A percentile compares a stretch with the other conserved stretches of the same genome.
These are phyloP conservation scores for Microstegium vimineum DNA, from an alignment of 176 grass and related monocot genomes.

Conservation along the genomic window DNA sequence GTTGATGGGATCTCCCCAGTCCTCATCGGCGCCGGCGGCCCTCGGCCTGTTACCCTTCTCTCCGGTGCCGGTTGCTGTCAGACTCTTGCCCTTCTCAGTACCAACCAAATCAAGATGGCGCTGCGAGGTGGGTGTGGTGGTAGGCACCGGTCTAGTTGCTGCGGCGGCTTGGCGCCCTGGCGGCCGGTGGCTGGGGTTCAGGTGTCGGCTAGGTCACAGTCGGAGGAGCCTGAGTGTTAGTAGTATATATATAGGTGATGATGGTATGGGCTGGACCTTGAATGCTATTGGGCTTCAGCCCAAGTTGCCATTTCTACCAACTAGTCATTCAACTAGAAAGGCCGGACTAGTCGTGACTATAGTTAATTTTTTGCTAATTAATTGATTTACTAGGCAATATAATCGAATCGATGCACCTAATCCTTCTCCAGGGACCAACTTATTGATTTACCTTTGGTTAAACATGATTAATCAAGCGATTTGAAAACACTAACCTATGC, in stretches of 20 bases:
- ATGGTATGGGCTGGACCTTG: not conserved
- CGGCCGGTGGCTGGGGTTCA: not conserved
- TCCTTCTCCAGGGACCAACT: not conserved
- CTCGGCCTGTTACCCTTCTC: conserved; percentile 55
- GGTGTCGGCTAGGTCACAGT: not conserved
- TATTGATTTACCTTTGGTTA: not conserved
- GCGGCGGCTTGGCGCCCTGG: too few species aligned
- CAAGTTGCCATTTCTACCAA: not conserved
- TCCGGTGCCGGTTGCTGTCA: not conserved
- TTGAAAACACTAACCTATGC: not conserved
- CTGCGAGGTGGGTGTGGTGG: not conserved
- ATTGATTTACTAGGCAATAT: not conserved
- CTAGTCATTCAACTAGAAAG: not conserved
- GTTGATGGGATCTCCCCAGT: not conserved
- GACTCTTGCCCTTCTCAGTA: not conserved
- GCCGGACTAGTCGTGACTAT: not conserved
- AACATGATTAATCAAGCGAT: not conserved
- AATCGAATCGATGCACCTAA: not conserved
- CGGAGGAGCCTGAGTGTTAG: not conserved
- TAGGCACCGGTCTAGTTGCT: not conserved
- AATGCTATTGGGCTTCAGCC: not conserved
- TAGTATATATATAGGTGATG: not conserved
- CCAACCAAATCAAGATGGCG: not conserved
- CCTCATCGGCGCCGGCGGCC: conserved; percentile 16
- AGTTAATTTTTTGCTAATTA: not conserved